Percentiles rank a stretch among this genome's conserved stretches.
Conservation (phyloP, 192 early-diverging fungal genomes). For the Martensiomyces pterosporus region DNA sequence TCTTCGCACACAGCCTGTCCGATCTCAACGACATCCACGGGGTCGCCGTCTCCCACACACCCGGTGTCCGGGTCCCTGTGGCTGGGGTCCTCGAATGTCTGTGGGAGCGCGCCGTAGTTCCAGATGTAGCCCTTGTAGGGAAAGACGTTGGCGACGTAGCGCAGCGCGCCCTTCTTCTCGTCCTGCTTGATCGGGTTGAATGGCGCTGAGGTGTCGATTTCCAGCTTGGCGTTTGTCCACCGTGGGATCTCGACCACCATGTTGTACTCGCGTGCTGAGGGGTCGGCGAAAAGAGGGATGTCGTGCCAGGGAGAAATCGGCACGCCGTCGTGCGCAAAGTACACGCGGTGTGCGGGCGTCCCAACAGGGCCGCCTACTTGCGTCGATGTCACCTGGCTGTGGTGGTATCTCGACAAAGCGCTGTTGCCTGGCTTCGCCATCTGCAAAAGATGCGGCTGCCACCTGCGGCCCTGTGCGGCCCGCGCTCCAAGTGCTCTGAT, state of each 20-base stretch:
- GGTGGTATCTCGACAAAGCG: too few relatives aligned
- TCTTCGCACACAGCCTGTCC: slow-evolving; percentile 76
- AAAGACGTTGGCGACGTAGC: slow-evolving; percentile 90
- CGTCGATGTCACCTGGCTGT: slow-evolving; percentile 4
- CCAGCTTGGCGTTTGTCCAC: slow-evolving; percentile 98
- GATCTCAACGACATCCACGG: slow-evolving; percentile 89
- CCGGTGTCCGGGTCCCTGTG: slow-evolving; percentile 78
- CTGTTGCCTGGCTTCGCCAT: too few relatives aligned
- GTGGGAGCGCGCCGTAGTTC: slow-evolving; percentile 96
- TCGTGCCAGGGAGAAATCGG: slow-evolving; percentile 96
- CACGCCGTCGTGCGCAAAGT: slow-evolving; percentile 60
- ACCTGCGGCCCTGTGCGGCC: too few relatives aligned
- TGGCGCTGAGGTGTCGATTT: slow-evolving; percentile 82
- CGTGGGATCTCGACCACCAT: slow-evolving; percentile 98
- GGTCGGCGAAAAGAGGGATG: slow-evolving; percentile 87
- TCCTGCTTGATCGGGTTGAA: slow-evolving; percentile 96
- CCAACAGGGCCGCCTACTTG: slow-evolving; percentile 22
- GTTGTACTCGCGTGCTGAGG: slow-evolving; percentile 75
- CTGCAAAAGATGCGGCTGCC: too few relatives aligned
- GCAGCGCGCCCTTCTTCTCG: slow-evolving; percentile 89
- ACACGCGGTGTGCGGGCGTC: slow-evolving; percentile 18
- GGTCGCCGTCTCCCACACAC: slow-evolving; percentile 86
- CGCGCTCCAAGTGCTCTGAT: too few relatives aligned
- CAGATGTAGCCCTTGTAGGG: slow-evolving; percentile 96
- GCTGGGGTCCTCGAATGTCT: slow-evolving; percentile 94